Evolutionary conservation across 1,284 basidiomycete species (phyloP).

Genomic region (Pseudozyma sp.): DNA sequence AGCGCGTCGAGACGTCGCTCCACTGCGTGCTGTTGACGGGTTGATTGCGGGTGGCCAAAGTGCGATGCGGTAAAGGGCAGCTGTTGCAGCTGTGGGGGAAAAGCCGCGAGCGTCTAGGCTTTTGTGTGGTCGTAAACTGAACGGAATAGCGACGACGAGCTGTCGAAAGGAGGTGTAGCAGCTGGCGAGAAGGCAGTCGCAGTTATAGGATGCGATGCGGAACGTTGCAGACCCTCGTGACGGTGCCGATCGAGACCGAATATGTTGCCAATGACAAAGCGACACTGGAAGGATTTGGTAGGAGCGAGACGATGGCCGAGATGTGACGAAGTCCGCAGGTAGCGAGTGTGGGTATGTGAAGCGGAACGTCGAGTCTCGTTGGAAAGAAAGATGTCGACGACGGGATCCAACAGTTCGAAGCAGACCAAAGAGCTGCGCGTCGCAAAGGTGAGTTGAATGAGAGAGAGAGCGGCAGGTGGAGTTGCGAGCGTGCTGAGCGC

Average conservation of each 20-base stretch:
- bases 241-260: constrained; percentile 3
- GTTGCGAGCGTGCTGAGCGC: constrained; percentile 10
- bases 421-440: not conserved
- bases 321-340: not conserved
- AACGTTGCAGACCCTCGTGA: too few relatives aligned
- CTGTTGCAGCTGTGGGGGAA: not conserved
- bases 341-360: not conserved
- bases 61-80: not conserved
- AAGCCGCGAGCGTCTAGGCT: not conserved
- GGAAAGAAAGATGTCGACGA: constrained; percentile 3
- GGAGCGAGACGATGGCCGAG: constrained; percentile 5
- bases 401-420: not conserved
- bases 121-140: not conserved
- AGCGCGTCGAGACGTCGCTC: not conserved
- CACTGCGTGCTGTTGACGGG: not conserved
- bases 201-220: too few relatives aligned
- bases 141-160: too few relatives aligned
- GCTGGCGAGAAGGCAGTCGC: too few relatives aligned
- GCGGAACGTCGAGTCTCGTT: not conserved
- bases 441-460: not conserved
- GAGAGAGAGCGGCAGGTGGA: constrained; percentile 10
- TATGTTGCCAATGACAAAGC: not conserved
- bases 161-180: too few relatives aligned
- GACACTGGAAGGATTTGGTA: constrained; percentile 11
- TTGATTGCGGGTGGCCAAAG: not conserved